Percentiles rank a stretch among this genome's conserved stretches.
Evolutionary conservation across 352 stramenopile genomes (phyloP).

Genomic region (Elongisporangium anandrum): DNA sequence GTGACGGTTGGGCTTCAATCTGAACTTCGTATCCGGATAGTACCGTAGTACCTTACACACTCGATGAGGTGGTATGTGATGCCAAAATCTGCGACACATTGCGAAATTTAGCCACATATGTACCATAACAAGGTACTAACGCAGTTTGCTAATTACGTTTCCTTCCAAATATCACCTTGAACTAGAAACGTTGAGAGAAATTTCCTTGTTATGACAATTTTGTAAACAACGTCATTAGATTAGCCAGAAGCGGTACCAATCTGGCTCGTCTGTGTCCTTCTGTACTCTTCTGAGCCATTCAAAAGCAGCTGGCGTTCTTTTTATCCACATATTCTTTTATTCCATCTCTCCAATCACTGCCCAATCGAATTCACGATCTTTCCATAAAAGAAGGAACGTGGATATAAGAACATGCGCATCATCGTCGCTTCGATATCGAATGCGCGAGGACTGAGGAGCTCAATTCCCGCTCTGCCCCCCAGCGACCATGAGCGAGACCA

Average conservation of each 20-base stretch:
- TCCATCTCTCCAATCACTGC: background rate
- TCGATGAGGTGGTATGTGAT: no score
- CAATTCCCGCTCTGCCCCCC: background rate
- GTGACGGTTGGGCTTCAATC: background rate
- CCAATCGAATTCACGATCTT: background rate
- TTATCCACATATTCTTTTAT: background rate
- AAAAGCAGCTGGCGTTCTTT: background rate
- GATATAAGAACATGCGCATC: background rate
- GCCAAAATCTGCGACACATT: no score
- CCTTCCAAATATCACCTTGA: no score
- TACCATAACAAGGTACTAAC: background rate
- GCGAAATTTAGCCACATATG: no score
- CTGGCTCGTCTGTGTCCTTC: background rate
- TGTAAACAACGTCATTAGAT: background rate
- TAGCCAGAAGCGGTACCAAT: background rate
- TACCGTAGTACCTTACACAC: background rate
- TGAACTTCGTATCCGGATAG: background rate
- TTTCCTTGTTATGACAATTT: background rate
- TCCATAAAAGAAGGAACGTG: background rate
- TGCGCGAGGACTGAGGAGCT: background rate
- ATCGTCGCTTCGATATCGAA: background rate
- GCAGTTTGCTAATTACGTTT: no score
- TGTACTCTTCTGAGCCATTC: background rate
- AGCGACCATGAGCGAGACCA: background rate
- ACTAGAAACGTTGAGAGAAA: no score